These are phyloP conservation scores for Coccomyxa sp. DNA, from an alignment of 139 green algal species.

Conservation along the genomic window DNA sequence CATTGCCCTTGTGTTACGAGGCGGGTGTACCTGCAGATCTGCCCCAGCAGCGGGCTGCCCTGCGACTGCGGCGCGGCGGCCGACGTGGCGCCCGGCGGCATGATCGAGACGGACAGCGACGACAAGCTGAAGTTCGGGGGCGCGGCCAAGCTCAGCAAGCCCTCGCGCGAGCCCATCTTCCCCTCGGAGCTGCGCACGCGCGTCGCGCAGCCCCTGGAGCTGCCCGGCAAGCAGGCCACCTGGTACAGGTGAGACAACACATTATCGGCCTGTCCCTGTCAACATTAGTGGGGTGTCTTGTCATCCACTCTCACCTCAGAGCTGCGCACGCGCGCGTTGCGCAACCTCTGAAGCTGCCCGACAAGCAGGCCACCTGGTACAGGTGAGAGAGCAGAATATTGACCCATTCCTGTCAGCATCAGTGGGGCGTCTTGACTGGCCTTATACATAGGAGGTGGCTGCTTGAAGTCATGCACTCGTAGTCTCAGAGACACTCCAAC, in stretches of 20 bases:
- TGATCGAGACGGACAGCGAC: constrained; percentile 8
- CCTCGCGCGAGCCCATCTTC: constrained; percentile 87
- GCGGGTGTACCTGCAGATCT: no score
- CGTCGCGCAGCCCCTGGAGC: constrained; percentile 25
- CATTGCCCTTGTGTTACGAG: no score
- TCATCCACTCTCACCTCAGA: constrained; percentile 93
- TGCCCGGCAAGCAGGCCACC: constrained; percentile 29
- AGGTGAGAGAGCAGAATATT: no score
- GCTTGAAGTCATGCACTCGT: no score
- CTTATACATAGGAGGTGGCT: no score
- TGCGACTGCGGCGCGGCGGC: constrained; percentile 57
- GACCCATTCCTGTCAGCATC: no score
- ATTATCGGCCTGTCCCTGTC: no score
- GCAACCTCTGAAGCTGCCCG: constrained; percentile 41
- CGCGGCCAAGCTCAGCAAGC: neutral
- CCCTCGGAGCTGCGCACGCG: constrained; percentile 76
- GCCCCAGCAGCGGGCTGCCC: constrained; percentile 70
- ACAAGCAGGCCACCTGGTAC: constrained; percentile 26
- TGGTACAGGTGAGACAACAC: constrained; percentile 43
- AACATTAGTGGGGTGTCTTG: no score
- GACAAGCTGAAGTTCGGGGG: constrained; percentile 13
- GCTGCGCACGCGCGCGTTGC: constrained; percentile 54
- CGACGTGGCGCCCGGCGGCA: neutral
- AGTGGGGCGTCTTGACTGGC: no score
- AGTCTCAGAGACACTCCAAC: no score